Base-by-base conservation (phyloP, 1,139 yeast species). In the Yamadazyma jaroonii region DNA sequence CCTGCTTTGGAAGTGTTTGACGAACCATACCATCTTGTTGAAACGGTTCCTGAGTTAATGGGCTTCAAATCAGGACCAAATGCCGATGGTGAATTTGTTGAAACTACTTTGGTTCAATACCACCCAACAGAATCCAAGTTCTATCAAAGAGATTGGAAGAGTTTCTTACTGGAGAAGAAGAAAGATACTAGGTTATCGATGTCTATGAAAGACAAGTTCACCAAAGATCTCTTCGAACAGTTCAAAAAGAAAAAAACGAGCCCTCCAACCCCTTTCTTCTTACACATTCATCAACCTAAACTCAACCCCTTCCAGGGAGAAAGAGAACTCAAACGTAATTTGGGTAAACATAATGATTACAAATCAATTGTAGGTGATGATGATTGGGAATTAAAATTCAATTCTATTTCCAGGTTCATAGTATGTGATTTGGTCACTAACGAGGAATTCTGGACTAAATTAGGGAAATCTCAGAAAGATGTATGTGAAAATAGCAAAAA, bases 201-300 rank as follows among this genome's bases (percentile, higher is more conserved):
- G 11, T 61, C 48, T 46, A 69, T 64, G 45, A 46, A 53, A 12
- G 61, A 60, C 24, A 44, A 59, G 27, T 65, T 65, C 40, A 11
- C 26, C n/a, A 39, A 41, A 20, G 6, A 6, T 17, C n/a, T n/a
- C n/a, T n/a, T n/a, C n/a, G n/a, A n/a, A n/a, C n/a, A n/a, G n/a
- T n/a, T n/a, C n/a, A 37, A 47, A 15, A 41, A 38, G 10, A 47
- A 45, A 36, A 39, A 40, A 25, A 12, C 43, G 7, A 45, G 39
- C n/a, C 38, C 45, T 15, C 65, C 69, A 3, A 50, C 52, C 14
- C 57, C 60, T 6, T 37, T 57, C 31, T 72, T 72, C 47, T 57
- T 72, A 38, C 76, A 71, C 45, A 56, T 64, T 33, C 73, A 68
- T 50, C 64, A 66, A 41, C 75, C 75, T 1, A 69, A 69, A 37